Evolutionary conservation across 2,329 filamentous ascomycete species (phyloP).

Genomic region (Penicillium fuscoglaucum): DNA sequence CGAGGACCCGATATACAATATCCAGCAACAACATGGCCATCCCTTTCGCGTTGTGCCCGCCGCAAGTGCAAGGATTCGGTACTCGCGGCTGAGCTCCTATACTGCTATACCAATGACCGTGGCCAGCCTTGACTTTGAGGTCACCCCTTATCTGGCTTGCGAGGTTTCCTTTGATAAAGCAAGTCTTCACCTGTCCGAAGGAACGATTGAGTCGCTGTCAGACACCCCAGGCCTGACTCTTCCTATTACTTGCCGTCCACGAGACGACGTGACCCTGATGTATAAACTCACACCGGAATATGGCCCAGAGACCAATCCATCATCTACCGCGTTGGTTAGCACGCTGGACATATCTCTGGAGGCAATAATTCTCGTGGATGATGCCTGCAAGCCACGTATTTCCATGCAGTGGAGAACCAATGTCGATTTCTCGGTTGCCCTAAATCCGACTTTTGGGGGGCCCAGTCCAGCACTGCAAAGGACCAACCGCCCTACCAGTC

Average conservation of each 20-base stretch:
- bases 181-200: constrained; percentile 49
- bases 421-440: constrained; percentile 50
- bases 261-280: constrained; percentile 59
- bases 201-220: constrained; percentile 48
- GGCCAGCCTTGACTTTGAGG: constrained; percentile 57
- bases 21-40: constrained; percentile 54
- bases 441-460: constrained; percentile 50
- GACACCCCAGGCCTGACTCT: constrained; percentile 35
- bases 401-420: constrained; percentile 51
- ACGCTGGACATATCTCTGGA: constrained; percentile 51
- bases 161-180: constrained; percentile 53
- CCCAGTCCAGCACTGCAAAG: constrained; percentile 49
- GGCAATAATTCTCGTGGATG: constrained; percentile 42
- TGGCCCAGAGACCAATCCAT: constrained; percentile 36
- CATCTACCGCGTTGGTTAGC: constrained; percentile 42
- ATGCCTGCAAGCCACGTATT: constrained; percentile 47
- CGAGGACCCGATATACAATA: constrained; percentile 53
- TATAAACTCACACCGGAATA: constrained; percentile 53
- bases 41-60: constrained; percentile 58
- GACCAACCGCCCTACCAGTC: constrained; percentile 46
- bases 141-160: constrained; percentile 54
- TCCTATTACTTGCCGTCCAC: constrained; percentile 49
- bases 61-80: constrained; percentile 57
- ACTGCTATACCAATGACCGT: constrained; percentile 50
- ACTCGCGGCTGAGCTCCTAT: constrained; percentile 50